Evolutionary conservation across 352 stramenopile species (phyloP).

Genomic region (Phytophthora uliginosa): DNA sequence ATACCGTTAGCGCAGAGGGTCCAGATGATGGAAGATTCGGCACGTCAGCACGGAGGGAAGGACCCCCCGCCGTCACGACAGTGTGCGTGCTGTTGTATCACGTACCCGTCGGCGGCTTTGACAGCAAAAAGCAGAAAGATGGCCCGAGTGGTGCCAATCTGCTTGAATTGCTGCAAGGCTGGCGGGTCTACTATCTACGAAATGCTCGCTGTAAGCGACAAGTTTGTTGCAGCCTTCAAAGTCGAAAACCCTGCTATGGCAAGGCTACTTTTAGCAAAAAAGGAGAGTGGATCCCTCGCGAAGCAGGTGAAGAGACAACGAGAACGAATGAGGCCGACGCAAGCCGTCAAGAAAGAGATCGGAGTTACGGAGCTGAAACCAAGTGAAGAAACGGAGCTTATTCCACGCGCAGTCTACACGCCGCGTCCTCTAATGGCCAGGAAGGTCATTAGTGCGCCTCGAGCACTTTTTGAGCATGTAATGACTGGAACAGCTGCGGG

Average conservation of each 20-base stretch:
- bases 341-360: background rate
- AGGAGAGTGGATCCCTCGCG: background rate
- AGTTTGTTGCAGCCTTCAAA: conserved; percentile 32
- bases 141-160: conserved; percentile 29
- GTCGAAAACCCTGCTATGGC: conserved; percentile 26
- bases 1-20: background rate
- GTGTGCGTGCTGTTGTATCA: conserved; percentile 37
- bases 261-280: conserved; percentile 9
- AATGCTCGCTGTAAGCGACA: conserved; percentile 27
- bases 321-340: background rate
- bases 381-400: background rate
- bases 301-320: background rate
- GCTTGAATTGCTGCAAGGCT: conserved; percentile 16
- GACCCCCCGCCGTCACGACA: conserved; percentile 12
- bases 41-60: conserved; percentile 12
- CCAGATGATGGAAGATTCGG: conserved; percentile 14
- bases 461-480: background rate
- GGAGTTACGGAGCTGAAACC: background rate
- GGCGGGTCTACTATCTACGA: conserved; percentile 31
- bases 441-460: background rate
- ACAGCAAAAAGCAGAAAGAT: conserved; percentile 31
- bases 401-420: background rate
- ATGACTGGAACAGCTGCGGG: background rate
- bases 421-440: background rate
- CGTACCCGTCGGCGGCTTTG: conserved; percentile 18